Base-by-base conservation (phyloP, 2,329 filamentous ascomycete species). In the Penicillium digitatum region DNA sequence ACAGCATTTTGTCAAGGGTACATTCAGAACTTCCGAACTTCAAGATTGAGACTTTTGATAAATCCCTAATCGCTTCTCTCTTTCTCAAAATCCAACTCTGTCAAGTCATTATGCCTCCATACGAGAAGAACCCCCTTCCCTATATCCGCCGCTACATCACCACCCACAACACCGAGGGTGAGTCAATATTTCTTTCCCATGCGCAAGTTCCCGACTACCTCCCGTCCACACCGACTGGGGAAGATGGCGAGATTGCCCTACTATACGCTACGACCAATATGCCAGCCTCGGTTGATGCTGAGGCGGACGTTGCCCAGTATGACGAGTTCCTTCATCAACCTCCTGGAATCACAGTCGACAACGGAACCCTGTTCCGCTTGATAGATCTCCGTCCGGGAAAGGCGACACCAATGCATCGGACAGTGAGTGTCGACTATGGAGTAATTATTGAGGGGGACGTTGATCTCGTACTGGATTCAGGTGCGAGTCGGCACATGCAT, bases 141-240 rank as follows among this genome's bases (percentile, higher is more conserved):
- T 55, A 59, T 24, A 69, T 69, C 55, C 68, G 70, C 55, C 72
- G 73, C 49, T 71, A 66, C 58, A 75, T 75, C 49, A 76, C 73
- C 22, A 70, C 69, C 20, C 72, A 76, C 67, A 66, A 66, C 56
- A 60, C 59, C 26, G 68, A 69, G 20, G 72, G 72, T 49, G 67
- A 72, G 56, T 67, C 70, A 27, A 60, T 74, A n/a, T 74, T 75
- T 58, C 50, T 70, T 16, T 66, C 69, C 44, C 59, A 66, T 48
- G 63, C 67, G 3, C 69, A 69, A 54, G 52, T 72, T n/a, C 68
- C 69, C 8, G 62, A 69, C 48, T 69, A 69, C 48, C 67, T 70
- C 46, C 69, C 69, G 2, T 66, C 65, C 2, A 62, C 59, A 11
- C 63, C 63, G 3, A 60, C 61, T 10, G 65, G 65, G 16, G 64